Conservation (phyloP, 2,329 filamentous ascomycete genomes). For the Knufia fluminis region DNA sequence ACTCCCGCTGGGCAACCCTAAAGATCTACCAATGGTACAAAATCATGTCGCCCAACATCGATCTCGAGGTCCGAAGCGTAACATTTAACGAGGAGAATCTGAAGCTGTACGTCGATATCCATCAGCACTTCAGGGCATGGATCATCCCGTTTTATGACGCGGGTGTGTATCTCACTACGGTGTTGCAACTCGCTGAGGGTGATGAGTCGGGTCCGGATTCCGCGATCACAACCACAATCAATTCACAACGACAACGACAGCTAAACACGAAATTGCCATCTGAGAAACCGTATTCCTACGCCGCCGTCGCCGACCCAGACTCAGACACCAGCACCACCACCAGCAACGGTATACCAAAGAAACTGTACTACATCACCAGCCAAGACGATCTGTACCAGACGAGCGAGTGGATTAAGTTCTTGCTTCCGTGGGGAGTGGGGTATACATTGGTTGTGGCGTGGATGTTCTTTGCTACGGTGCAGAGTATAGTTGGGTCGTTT, state of each 20-base stretch:
- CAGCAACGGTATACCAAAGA: slow-evolving; percentile 22
- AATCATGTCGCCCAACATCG: slow-evolving; percentile 65
- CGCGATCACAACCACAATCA: too few species aligned
- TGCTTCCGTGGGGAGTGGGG: slow-evolving; percentile 52
- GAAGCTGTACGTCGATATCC: slow-evolving; percentile 64
- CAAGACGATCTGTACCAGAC: slow-evolving; percentile 79
- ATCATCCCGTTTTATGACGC: slow-evolving; percentile 65
- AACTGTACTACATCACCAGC: slow-evolving; percentile 57
- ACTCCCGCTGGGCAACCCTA: slow-evolving; percentile 58
- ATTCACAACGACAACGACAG: too few species aligned
- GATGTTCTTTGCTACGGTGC: slow-evolving; percentile 55
- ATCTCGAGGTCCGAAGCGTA: slow-evolving; percentile 57
- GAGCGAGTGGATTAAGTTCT: slow-evolving; percentile 65
- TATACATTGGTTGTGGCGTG: slow-evolving; percentile 48
- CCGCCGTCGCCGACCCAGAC: neutral
- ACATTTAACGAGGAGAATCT: slow-evolving; percentile 59
- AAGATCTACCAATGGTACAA: slow-evolving; percentile 77
- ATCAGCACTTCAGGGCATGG: slow-evolving; percentile 69
- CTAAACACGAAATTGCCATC: neutral
- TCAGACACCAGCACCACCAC: slow-evolving; percentile 11
- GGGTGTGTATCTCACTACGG: slow-evolving; percentile 57
- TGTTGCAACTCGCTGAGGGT: slow-evolving; percentile 51
- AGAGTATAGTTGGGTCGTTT: slow-evolving; percentile 54
- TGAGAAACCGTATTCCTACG: neutral
- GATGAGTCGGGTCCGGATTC: slow-evolving; percentile 33